Conservation (phyloP, 2,329 filamentous ascomycete genomes). For the Venturia aucupariae region DNA sequence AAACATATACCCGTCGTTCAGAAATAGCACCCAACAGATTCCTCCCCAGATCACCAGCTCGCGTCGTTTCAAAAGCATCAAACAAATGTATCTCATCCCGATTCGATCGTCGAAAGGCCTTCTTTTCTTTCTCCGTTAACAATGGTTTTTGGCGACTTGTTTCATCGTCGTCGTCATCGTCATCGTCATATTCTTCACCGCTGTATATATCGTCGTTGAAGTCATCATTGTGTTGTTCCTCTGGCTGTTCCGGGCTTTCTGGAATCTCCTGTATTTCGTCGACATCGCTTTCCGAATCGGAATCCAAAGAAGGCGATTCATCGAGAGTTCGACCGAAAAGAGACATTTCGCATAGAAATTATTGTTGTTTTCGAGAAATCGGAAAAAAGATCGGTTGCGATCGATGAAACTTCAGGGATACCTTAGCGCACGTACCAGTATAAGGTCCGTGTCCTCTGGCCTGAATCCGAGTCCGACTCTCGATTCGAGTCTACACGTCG, state of each 20-base stretch:
- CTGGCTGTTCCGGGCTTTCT: background rate
- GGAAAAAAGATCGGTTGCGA: background rate
- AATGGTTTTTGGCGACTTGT: background rate
- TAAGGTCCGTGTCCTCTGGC: background rate
- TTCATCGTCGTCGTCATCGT: background rate
- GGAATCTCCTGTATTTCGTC: background rate
- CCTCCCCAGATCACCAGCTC: background rate
- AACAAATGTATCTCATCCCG: background rate
- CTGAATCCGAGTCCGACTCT: background rate
- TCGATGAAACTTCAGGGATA: background rate
- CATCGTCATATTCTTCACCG: background rate
- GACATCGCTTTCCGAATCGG: background rate
- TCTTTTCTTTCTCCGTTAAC: background rate
- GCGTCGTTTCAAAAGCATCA: background rate
- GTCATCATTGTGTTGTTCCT: background rate
- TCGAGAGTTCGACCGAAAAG: background rate
- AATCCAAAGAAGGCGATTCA: background rate
- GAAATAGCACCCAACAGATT: background rate
- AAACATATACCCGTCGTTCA: background rate
- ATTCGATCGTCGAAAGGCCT: background rate
- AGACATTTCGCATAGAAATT: conserved; percentile 13
- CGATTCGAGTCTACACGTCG: too few species aligned
- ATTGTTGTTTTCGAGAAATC: background rate
- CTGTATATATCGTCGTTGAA: background rate
- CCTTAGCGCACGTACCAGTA: background rate